Base-by-base conservation (phyloP, 257 asterid genomes). In the Solanum chiquidenum region DNA sequence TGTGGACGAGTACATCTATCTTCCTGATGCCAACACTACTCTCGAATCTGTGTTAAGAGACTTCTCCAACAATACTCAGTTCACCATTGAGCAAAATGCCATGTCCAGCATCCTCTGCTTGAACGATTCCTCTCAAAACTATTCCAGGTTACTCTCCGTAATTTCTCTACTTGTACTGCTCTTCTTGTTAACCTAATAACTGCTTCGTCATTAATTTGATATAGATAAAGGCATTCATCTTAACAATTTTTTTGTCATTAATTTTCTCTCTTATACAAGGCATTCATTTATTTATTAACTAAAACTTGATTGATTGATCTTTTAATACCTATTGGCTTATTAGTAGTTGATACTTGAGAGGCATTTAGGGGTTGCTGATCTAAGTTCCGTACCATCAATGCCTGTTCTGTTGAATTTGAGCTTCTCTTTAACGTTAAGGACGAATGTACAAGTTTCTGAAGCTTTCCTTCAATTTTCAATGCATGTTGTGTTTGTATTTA, bases 71-170 rank as follows among this genome's bases (percentile, higher is more conserved):
- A 92, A 88, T 82, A 93, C 98, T 1, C 98, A 95, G 92, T 91
- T 95, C 91, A 94, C 98, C 31, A 91, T 95, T 66, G 93, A 93
- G 88, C 98, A 95, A 92, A 94, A 90, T 93, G 92, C 98, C 18
- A 94, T 95, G 97, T 93, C 97, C 71, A 91, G 88, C 86, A 86
- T 80, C 84, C 95, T 94, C 42, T 95, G 98, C 89, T 88, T 93
- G 38, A 74, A 92, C 12, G 88, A 95, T 86, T 97, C 94, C 88
- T 91, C 94, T 60, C 91, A 92, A 12, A 87, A 89, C 68, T 89
- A 93, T 68, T 93, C 44, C 93, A 92, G 97, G 98, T 95, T 94
- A n/a, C 4, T 75, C 23, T 75, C 83, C 33, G 10, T 66, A 27
- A 12, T 68, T 35, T 74, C 82, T 74, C 82, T 9, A 37, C 34